Conservation (phyloP, 148 eudicot genomes). For the Cornus suecica region DNA sequence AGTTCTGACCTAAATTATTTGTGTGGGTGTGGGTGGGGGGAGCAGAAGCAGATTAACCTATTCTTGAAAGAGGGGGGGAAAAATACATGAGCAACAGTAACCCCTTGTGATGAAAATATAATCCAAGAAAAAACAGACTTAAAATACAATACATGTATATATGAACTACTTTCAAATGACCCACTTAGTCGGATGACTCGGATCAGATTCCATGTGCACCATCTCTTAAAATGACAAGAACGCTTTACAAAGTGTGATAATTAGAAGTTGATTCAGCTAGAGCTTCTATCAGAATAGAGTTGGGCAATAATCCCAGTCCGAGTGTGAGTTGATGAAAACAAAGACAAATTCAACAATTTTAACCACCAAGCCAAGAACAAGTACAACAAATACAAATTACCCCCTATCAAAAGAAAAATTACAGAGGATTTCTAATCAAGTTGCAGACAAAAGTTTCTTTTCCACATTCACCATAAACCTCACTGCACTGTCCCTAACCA, state of each 20-base stretch:
- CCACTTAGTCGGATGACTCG: neutral
- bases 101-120: neutral
- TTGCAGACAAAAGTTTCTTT: too few relatives aligned
- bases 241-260: neutral
- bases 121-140: neutral
- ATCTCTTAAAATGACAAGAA: neutral
- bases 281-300: neutral
- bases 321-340: too few relatives aligned
- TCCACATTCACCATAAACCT: too few relatives aligned
- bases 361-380: too few relatives aligned
- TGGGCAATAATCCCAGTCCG: too few relatives aligned
- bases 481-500: too few relatives aligned
- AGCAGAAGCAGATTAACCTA: neutral
- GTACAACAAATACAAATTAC: too few relatives aligned
- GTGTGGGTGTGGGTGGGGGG: neutral
- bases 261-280: neutral
- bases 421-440: too few relatives aligned
- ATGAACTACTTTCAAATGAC: neutral
- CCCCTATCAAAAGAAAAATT: too few relatives aligned
- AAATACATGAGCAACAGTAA: too few relatives aligned
- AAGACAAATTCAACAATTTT: too few relatives aligned
- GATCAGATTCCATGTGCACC: neutral
- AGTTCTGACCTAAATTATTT: neutral
- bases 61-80: too few relatives aligned
- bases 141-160: neutral